Base-by-base conservation (phyloP, 306 rosid species). In the Crotalaria pallida region DNA sequence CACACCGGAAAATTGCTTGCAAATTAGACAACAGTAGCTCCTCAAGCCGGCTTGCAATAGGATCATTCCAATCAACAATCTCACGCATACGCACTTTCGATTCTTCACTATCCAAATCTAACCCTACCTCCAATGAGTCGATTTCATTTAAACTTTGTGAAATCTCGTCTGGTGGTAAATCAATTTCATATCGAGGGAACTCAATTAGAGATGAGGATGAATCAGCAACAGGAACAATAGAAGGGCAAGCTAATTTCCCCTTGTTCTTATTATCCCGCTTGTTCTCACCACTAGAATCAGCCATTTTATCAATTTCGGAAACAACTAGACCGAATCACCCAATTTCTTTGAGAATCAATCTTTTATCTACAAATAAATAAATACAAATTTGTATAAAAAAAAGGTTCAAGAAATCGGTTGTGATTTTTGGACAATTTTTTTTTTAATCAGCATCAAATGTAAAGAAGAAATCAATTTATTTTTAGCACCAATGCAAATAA, bases 21-120 rank as follows among this genome's bases (percentile, higher is more conserved):
- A 86, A 77, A 70, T 84, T 81, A 9, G 80, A 61, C 55, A 83
- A 19, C 53, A 89, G 41, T 16, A 81, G 53, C 43, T 76, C 85
- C 78, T 84, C 89, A 47, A 89, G 85, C 66, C 80, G 74, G 19
- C 53, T 26, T 17, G 78, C 85, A 40, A 83, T 72, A 8, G 87
- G 85, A 77, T 86, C 87, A 56, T 69, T 79, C 96, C 92, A 82
- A 67, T 87, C 89, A 21, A 44, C 56, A 77, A 53, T 23, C 56
- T 82, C 88, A 47, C 7, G 51, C 49, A 59, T 61, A 36, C 47
- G 65, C 11, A 6, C 48, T 10, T 58, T 75, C 26, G 50, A 34
- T 67, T 79, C 76, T 22, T 48, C 74, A 61, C 34, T 72, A 23
- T 23, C 57, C 62, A 16, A 56, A 61, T 74, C 71, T 38, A 60